phyloP scores from a whole-genome alignment of 1,284 basidiomycete species.

The Fomitopsis betulina region DNA sequence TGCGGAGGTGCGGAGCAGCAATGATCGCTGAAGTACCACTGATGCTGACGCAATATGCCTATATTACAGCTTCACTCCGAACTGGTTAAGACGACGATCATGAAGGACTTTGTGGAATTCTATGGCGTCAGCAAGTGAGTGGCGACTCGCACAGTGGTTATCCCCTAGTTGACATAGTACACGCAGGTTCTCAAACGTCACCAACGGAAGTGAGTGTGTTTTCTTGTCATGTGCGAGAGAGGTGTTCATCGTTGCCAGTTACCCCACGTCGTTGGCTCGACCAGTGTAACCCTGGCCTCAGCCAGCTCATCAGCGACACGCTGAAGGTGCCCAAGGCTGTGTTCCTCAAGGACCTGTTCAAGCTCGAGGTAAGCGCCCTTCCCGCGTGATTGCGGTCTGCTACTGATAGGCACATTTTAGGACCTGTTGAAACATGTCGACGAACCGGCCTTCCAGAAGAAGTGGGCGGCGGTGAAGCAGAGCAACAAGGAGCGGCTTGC shows the following conservation, averaged over 20 bases:
- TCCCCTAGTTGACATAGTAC: neutral
- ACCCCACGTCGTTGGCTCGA: constrained; percentile 88
- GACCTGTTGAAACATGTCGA: constrained; percentile 65
- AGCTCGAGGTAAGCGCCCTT: constrained; percentile 42
- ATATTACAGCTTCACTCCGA: constrained; percentile 61
- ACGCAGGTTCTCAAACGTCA: constrained; percentile 71
- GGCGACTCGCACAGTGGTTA: neutral
- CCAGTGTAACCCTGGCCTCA: constrained; percentile 88
- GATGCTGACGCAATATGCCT: neutral
- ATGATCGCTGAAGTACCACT: neutral
- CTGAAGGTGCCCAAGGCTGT: constrained; percentile 67
- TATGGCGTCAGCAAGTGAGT: constrained; percentile 73
- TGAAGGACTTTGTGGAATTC: constrained; percentile 90
- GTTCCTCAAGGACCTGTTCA: constrained; percentile 79
- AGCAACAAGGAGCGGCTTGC: constrained; percentile 85
- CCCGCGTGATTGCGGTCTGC: too few species aligned
- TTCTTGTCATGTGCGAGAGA: neutral
- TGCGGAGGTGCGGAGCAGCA: constrained; percentile 53
- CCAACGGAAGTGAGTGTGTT: constrained; percentile 70
- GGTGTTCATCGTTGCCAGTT: constrained; percentile 35
- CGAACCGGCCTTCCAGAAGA: constrained; percentile 66
- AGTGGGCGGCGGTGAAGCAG: constrained; percentile 83
- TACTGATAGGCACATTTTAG: constrained; percentile 3
- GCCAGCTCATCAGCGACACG: constrained; percentile 77
- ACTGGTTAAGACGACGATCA: constrained; percentile 72